Evolutionary conservation across 768 basidiomycete genomes (phyloP), one percentile per base, ranked within the genome.

Genomic region (Guyanaporus albipodus): DNA sequence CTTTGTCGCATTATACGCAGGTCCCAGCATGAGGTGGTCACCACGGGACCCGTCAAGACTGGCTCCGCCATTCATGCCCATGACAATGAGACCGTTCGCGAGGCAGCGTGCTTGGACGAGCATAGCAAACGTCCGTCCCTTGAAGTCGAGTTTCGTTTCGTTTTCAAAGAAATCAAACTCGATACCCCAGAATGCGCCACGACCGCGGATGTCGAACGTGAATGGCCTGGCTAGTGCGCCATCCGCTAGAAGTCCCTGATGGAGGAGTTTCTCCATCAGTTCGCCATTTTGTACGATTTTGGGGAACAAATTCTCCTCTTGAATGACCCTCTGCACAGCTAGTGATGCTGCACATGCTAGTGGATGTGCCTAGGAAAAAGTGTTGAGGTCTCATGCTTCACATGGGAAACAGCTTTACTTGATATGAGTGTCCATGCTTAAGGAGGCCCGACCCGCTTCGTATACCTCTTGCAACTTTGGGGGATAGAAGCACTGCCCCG

Each of bases 391-490:
- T 36, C 7, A 22, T 17, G 17, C 22, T 32, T 14, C 2, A 35
- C 24, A 38, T 11, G 22, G 21, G 41, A 42, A 8, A 2, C 15
- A 12, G 6, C n/a, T 22, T 12, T 58, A 77, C 87, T 73, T 88
- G 87, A 61, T 90, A 91, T 4, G 89, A 90, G 64, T 91, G 89
- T 0, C 88, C 91, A 63, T 91, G 87, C 60, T 89, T 87, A 76
- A 84, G 82, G 48, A 84, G 66, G 23, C 87, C 87, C 10, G 83
- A 78, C n/a, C 78, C 71, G 49, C 73, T 77, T 12, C 76, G 73
- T 49, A 94, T 77, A 10, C 83, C 89, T 45, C 80, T 73, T 1
- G 83, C 82, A 27, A 94, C 77, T 51, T 74, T 75, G 53, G 82
- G 76, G 22, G 81, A 85, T 61, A 94, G 75, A 36, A 94, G 76